Evolutionary conservation across 768 basidiomycete species (phyloP), one percentile per base, ranked within the genome.

Genomic region (Mycena polygramma): DNA sequence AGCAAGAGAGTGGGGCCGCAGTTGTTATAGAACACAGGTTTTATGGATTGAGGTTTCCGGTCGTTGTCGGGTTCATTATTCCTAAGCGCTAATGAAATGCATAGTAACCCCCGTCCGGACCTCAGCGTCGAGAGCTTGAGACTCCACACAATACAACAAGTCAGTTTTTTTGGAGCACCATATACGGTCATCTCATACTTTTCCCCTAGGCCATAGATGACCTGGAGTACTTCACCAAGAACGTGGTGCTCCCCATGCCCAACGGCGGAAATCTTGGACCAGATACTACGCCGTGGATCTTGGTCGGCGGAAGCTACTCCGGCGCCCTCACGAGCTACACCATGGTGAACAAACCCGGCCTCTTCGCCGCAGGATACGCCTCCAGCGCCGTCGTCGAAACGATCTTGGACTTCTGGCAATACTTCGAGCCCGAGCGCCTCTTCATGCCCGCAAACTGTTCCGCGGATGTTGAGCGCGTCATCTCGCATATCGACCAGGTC

Each of bases 401-500:
- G 11, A 90, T 90, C 71, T 73, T 85, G 84, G 83, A 91, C 76
- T 91, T 88, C 75, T 92, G 90, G 90, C 83, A 82, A 71, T 94
- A 93, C 75, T 93, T 91, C 77, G 91, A 92, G 68, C 92, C 92
- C 15, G 87, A 92, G 72, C 88, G 88, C 19, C 82, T 87, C 72
- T 81, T 88, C 74, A 93, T 92, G 91, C 89, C 92, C 2, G 58
- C 75, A 71, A 94, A 94, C 77, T 94, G 93, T 79, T 92, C 91
- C 10, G 86, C 90, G 0, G 93, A 94, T 74, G 85, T 93, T 37
- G 81, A 91, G 76, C 86, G 85, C 7, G 91, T 90, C 19, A 85
- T 93, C 62, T 75, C 85, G 7, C 85, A 91, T 72, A 80, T 93
- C 46, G 92, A 93, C 75, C 59, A 83, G 62, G 87, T 89, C 51